Evolutionary conservation across 805 yeast genomes (phyloP), one percentile per base, ranked within the genome.

Genomic region (Pichia membranifaciens): DNA sequence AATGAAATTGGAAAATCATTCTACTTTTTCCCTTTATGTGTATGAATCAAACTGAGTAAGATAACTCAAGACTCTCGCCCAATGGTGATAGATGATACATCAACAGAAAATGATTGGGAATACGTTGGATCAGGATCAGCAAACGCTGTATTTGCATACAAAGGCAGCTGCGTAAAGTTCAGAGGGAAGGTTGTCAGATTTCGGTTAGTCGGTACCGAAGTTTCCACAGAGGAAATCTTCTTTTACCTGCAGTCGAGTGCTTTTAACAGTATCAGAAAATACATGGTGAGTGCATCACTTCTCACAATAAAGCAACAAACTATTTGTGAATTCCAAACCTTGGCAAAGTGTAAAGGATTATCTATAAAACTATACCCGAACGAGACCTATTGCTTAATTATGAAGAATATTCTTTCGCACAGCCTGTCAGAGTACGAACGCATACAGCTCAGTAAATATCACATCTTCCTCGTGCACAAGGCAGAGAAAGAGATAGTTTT

Each of bases 121-220:
- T 70, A 66, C 52, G 59, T 71, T 38, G 73, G 71, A 15, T 69
- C 68, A 35, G 82, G 82, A 0, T 65, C 69, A 20, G 81, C 82
- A 35, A 76, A 76, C 50, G 69, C 71, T 2, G 65, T 76, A 5
- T 73, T 72, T 54, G 57, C 58, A 39, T 74, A 74, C 51, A 53
- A 45, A 2, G 79, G 78, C 1, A 35, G 43, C 15, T 60, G 64
- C 41, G 62, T 54, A 15, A 9, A n/a, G 1, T 59, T 72, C 9
- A 45, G 53, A 22, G 66, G 63, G 17, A 71, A 70, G 49, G 66
- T 74, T 10, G 53, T 76, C 21, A 58, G 82, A 21, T 56, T 64
- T 58, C 17, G 69, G 21, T 38, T 51, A n/a, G 58, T 68, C 21
- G 53, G 66, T n/a, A 56, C 61, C 12, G 64, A 65, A 43, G 62